Evolutionary conservation across 2,329 filamentous ascomycete species (phyloP).

Genomic region (Penicillium hordei): DNA sequence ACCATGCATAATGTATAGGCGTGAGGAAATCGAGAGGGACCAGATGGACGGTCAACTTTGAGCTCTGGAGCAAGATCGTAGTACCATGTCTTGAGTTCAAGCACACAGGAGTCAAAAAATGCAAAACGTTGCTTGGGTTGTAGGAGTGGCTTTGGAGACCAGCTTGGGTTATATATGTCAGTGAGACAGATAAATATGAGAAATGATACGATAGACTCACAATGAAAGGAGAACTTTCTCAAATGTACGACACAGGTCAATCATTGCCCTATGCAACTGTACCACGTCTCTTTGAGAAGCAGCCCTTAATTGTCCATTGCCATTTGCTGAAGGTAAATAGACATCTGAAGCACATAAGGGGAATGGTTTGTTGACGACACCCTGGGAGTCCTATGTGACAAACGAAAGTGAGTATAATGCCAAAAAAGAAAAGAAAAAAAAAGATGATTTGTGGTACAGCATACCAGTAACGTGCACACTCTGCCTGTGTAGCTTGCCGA

Average conservation of each 20-base stretch:
- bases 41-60: constrained; percentile 26
- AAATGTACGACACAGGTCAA: constrained; percentile 31
- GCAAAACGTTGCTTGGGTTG: constrained; percentile 21
- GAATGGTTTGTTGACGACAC: constrained; percentile 30
- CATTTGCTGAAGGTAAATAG: constrained; percentile 15
- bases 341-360: constrained; percentile 14
- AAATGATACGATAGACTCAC: constrained; percentile 17
- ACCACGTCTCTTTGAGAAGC: constrained; percentile 19
- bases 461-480: constrained; percentile 40
- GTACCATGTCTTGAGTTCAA: constrained; percentile 38
- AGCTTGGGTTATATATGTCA: constrained; percentile 19
- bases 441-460: background rate
- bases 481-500: constrained; percentile 38
- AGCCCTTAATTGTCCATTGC: constrained; percentile 18
- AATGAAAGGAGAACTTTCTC: constrained; percentile 35
- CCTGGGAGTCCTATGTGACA: constrained; percentile 30
- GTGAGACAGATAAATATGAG: too few relatives aligned
- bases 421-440: too few relatives aligned
- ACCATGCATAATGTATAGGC: constrained; percentile 37
- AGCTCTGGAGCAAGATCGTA: constrained; percentile 36
- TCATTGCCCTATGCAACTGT: constrained; percentile 29
- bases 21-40: constrained; percentile 27
- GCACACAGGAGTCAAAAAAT: constrained; percentile 34
- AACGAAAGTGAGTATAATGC: background rate
- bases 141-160: constrained; percentile 32